Conservation (phyloP, 345 rosid genomes). For the Syzygium aromaticum region DNA sequence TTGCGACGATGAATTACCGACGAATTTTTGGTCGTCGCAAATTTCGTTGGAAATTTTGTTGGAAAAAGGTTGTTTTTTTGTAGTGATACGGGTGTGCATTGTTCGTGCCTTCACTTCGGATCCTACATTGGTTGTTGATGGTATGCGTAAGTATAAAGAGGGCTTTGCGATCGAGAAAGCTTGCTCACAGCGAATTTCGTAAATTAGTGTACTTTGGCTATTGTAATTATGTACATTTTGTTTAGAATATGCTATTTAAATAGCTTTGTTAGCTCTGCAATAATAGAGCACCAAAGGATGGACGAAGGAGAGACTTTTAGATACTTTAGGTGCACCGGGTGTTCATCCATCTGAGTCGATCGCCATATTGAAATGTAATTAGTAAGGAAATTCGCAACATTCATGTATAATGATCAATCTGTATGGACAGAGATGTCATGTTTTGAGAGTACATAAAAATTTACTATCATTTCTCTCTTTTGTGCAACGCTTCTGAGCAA, state of each 20-base stretch:
- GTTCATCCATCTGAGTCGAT: neutral
- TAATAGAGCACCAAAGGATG: neutral
- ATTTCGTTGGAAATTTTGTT: too few species aligned
- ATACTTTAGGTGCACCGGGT: neutral
- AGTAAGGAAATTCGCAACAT: neutral
- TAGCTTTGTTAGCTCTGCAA: neutral
- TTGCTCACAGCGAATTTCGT: neutral
- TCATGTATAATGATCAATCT: neutral
- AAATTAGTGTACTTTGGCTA: neutral
- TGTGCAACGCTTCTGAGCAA: neutral
- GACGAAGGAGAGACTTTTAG: neutral
- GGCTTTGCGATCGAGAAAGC: neutral
- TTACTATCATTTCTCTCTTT: neutral
- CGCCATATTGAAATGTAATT: neutral
- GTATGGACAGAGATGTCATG: neutral
- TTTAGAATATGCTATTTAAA: neutral
- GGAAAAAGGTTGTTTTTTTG: too few species aligned
- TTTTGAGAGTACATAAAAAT: neutral
- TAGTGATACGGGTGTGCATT: neutral
- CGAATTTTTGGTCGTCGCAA: too few species aligned
- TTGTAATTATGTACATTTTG: neutral
- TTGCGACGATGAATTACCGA: too few species aligned
- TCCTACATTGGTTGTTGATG: neutral
- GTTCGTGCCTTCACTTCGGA: neutral
- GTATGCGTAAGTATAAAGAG: neutral